Evolutionary conservation across 2,329 filamentous ascomycete species (phyloP), one percentile per base, ranked within the genome.

Genomic region (Microsporum ferrugineum): DNA sequence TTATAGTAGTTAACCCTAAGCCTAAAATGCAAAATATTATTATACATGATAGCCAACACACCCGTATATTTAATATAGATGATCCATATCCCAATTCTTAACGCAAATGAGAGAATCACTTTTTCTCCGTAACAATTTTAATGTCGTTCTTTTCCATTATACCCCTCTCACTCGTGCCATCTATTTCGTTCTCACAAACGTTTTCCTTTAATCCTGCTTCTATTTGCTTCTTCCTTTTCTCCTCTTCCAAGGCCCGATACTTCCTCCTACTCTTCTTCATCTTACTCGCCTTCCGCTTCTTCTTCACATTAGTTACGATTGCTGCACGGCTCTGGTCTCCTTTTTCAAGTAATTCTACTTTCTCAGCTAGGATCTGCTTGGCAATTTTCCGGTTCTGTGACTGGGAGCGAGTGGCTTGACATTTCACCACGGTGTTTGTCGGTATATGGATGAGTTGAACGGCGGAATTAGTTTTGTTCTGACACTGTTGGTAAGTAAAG

Each of bases 381-480:
- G 94, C 94, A 64, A 89, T 87, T 73, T 88, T 91, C 65, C 91
- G 84, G 72, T 99, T 99, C 75, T 95, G 88, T 61, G 83, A 83
- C 17, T 90, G 84, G 1, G 89, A 95, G 56, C 94, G 86, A 6
- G 94, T 97, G 23, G 87, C 90, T 75, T 99, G 94, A 61, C 85
- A 92, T 77, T 99, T 99, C 65, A 99, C 84, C 12, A 97, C 91
- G 59, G 96, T 84, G 63, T 92, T 92, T 0, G 91, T 95, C 4
- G 92, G 90, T 14, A 88, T 77, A 73, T 99, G 94, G 67, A 87
- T 94, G 39, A 99, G 80, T 72, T 99, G 94, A 1, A 96, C 92
- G 41, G 92, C 92, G 0, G 89, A 96, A 66, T 86, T 91, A 31
- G 94, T 99, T 84, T 99, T 99, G 77, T 99, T 99, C 87, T 79